phyloP scores from a whole-genome alignment of 306 rosid species.

The Albizia julibrissin region DNA sequence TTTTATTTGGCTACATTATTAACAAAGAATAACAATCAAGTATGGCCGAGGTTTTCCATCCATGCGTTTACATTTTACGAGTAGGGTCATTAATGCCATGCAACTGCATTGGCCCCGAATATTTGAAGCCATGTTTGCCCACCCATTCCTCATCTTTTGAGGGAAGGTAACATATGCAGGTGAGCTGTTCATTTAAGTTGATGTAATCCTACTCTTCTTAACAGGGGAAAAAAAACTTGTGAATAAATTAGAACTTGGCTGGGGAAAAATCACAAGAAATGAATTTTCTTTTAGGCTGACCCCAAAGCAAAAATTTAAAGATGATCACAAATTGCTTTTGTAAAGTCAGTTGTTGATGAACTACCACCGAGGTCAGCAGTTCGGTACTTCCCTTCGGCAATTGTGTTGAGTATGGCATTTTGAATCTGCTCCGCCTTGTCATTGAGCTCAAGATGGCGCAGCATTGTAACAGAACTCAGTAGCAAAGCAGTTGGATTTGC shows the following conservation, averaged over 20 bases:
- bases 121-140: constrained; percentile 28
- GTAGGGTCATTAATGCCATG: constrained; percentile 1
- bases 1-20: constrained; percentile 14
- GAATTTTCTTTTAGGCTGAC: constrained; percentile 25
- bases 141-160: constrained; percentile 32
- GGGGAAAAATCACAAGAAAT: constrained; percentile 40
- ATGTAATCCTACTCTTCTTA: constrained; percentile 47
- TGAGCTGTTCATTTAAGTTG: constrained; percentile 44
- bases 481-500: constrained; percentile 98
- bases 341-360: constrained; percentile 79
- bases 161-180: constrained; percentile 19
- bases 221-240: constrained; percentile 20
- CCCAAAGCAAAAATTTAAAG: constrained; percentile 55
- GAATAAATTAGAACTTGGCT: constrained; percentile 34
- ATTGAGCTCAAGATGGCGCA: constrained; percentile 83
- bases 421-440: constrained; percentile 86
- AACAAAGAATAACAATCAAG: constrained; percentile 9
- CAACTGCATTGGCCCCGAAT: constrained; percentile 1
- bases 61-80: background rate
- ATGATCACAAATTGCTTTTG: constrained; percentile 80
- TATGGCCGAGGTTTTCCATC: background rate
- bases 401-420: constrained; percentile 77
- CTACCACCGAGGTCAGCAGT: constrained; percentile 97
- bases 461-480: constrained; percentile 85
- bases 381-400: constrained; percentile 91